These are phyloP conservation scores for Suillus weaverae DNA, from an alignment of 768 basidiomycete species.

Conservation along the genomic window DNA sequence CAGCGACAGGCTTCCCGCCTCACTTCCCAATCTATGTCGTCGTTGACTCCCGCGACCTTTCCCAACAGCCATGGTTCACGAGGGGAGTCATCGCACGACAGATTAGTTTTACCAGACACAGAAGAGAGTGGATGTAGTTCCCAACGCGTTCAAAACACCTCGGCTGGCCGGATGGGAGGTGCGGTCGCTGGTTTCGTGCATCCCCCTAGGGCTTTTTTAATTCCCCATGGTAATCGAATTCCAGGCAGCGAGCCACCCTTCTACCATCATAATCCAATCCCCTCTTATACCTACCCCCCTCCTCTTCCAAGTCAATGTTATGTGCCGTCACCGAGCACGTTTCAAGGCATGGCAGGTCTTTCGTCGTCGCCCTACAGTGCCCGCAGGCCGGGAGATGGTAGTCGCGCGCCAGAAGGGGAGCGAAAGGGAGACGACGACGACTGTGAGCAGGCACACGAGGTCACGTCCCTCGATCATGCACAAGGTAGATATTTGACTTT, in stretches of 20 bases:
- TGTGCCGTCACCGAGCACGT: constrained; percentile 16
- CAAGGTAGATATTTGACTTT: constrained; percentile 9
- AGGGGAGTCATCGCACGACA: constrained; percentile 3
- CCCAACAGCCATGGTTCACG: constrained; percentile 3
- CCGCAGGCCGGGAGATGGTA: constrained; percentile 15
- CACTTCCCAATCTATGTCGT: constrained; percentile 1
- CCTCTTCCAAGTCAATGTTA: constrained; percentile 18
- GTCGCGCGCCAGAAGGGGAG: constrained; percentile 4
- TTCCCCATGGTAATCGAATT: constrained; percentile 26
- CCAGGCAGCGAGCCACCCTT: constrained; percentile 36
- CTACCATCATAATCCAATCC: constrained; percentile 15
- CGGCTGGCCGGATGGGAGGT: neutral
- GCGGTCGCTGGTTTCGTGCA: neutral
- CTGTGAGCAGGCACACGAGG: constrained; percentile 14
- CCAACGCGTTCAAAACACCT: constrained; percentile 6
- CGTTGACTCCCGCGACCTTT: constrained; percentile 13
- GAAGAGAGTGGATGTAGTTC: constrained; percentile 7
- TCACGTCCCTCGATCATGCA: constrained; percentile 19
- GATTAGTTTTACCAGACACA: constrained; percentile 2
- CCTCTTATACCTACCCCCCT: constrained; percentile 28
- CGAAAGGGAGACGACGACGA: constrained; percentile 19
- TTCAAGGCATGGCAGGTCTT: constrained; percentile 43
- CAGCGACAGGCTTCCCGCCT: constrained; percentile 9
- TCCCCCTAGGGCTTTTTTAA: constrained; percentile 20
- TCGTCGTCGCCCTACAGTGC: constrained; percentile 35